These are phyloP conservation scores for Picea abies DNA, from an alignment of 83 land plant species.

Conservation along the genomic window DNA sequence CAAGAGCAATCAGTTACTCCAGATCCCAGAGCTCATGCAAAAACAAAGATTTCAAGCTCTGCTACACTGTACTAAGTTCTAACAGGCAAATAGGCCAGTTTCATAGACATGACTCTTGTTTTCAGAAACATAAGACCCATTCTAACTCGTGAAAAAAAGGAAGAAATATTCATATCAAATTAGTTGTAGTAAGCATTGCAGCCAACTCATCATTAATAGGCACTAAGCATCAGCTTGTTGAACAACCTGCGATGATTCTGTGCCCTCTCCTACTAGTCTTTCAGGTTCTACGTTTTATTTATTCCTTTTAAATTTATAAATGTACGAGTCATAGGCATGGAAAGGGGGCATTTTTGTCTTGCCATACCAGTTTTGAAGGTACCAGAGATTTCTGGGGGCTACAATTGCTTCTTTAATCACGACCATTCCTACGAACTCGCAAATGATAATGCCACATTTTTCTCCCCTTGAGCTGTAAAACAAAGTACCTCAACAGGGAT, in stretches of 20 bases:
- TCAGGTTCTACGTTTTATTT: not conserved
- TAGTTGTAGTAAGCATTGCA: not conserved
- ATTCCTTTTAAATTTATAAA: not conserved
- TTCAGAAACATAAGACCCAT: not conserved
- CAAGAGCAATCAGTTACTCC: not conserved
- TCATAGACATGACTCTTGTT: not conserved
- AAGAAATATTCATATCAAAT: not conserved
- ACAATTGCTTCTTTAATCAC: constrained; percentile 3
- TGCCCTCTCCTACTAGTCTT: not conserved
- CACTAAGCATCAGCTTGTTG: not conserved
- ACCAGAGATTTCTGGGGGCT: not conserved
- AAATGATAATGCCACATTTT: not conserved
- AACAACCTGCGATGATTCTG: not conserved
- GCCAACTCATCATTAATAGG: no score
- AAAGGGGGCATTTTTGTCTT: not conserved
- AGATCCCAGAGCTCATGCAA: not conserved
- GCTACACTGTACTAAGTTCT: not conserved
- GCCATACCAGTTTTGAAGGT: constrained; percentile 1
- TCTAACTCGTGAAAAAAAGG: not conserved
- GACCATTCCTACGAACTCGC: not conserved
- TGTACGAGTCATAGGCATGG: not conserved
- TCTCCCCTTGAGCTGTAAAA: constrained; percentile 10
- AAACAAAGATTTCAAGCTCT: no score
- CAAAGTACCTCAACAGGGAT: not conserved
- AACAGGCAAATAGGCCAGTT: not conserved